Evolutionary conservation across 2,329 filamentous ascomycete genomes (phyloP), one percentile per base, ranked within the genome.

Genomic region (Fusarium tricinctum): DNA sequence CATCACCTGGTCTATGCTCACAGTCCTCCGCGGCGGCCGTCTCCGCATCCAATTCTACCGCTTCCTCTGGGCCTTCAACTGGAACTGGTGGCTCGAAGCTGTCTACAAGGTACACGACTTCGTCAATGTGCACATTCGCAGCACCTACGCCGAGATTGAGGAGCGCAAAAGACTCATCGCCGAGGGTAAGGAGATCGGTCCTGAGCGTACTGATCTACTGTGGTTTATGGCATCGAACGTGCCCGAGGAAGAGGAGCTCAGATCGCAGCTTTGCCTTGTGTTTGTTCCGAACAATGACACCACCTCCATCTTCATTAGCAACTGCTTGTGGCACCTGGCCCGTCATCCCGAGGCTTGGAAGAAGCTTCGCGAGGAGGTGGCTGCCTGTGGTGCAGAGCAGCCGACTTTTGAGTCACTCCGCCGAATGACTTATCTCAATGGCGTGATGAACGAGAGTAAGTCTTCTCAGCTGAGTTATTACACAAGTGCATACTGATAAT

Each of bases 231-330:
- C 50, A 4, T 40, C 38, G 1, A 42, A 58, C 28, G 23, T 58
- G 5, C 47, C 54, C 4, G 50, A 58, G 14, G 54, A 58, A 2
- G 54, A 58, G 10, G 54, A 58, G 26, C 19, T 58, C 12, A 35
- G 47, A 23, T 58, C 54, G 15, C 54, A 58, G 15, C 54, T 58
- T 22, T 58, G 55, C 8, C 13, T 58, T 19, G 39, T 58, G 14
- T 58, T 58, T 39, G 55, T 58, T 1, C 55, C 55, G 3, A 58
- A 54, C 19, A 58, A 58, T 1, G 55, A 58, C 3, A 58, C 55
- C 0, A 58, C 55, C 8, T 15, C 42, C 3, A 58, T 58, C 1
- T 54, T 53, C 15, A 28, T 58, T 5, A 45, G 39, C 5, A 58
- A 58, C 13, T 43, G 35, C 3, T 20, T 58, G 32, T 58, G 54